Percentiles rank a stretch among this genome's conserved stretches.
phyloP scores from a whole-genome alignment of 1,139 yeast genomes.

The Lizanozyma gosingica region DNA sequence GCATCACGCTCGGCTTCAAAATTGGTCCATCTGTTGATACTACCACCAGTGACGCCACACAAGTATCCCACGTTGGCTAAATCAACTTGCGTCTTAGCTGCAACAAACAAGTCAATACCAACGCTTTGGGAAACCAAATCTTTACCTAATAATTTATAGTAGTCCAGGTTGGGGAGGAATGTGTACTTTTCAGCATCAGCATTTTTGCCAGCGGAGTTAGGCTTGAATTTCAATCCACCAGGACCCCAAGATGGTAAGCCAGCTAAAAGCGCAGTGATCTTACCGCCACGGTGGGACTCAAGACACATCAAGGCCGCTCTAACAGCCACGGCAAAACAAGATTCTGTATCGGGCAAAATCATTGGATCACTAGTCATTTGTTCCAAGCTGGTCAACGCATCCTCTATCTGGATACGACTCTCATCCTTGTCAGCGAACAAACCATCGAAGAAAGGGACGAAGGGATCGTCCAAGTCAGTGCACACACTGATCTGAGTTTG shows the following conservation, averaged over 20 bases:
- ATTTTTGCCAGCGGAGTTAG: constrained; percentile 18
- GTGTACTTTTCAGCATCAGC: constrained; percentile 50
- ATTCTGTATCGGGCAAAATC: constrained; percentile 46
- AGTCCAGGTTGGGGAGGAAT: constrained; percentile 53
- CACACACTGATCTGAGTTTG: constrained; percentile 60
- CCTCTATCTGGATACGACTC: constrained; percentile 54
- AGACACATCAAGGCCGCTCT: constrained; percentile 63
- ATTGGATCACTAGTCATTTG: constrained; percentile 32
- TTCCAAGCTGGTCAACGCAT: constrained; percentile 58
- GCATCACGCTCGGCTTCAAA: constrained; percentile 70
- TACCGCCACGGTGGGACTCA: constrained; percentile 65
- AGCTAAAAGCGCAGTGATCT: constrained; percentile 61
- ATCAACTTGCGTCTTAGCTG: constrained; percentile 61
- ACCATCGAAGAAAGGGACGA: constrained; percentile 73
- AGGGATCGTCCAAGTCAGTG: constrained; percentile 70
- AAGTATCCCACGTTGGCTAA: constrained; percentile 66
- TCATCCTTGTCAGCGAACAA: constrained; percentile 73
- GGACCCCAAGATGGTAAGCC: constrained; percentile 79
- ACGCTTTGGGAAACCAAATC: constrained; percentile 52
- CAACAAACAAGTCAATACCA: constrained; percentile 70
- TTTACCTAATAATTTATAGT: constrained; percentile 52
- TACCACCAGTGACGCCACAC: constrained; percentile 67
- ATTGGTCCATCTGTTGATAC: constrained; percentile 52
- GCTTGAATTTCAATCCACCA: constrained; percentile 60
- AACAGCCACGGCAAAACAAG: constrained; percentile 75